Conservation (phyloP, 352 stramenopile species). For the Phytophthora pinifolia region DNA sequence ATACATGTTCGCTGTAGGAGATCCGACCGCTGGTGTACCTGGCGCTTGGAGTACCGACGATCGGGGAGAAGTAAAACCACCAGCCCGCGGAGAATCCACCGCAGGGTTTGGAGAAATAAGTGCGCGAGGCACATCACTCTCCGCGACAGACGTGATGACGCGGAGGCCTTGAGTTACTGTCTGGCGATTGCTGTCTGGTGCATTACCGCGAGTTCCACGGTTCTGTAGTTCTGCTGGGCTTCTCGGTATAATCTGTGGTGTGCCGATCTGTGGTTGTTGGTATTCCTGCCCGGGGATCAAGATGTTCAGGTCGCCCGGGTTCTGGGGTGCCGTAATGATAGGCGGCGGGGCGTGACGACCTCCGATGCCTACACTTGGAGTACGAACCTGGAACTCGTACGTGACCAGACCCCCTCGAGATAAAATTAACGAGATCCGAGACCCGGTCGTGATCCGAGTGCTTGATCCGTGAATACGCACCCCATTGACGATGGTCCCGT, state of each 20-base stretch:
- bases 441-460: slow-evolving; percentile 64
- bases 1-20: slow-evolving; percentile 57
- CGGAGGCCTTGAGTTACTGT: slow-evolving; percentile 68
- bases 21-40: slow-evolving; percentile 59
- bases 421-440: slow-evolving; percentile 84
- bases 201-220: slow-evolving; percentile 44
- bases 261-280: slow-evolving; percentile 52
- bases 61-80: slow-evolving; percentile 76
- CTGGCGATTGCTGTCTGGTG: slow-evolving; percentile 32
- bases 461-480: slow-evolving; percentile 82
- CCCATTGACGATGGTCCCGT: slow-evolving; percentile 89
- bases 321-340: slow-evolving; percentile 51
- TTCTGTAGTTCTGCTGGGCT: slow-evolving; percentile 87
- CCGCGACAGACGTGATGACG: slow-evolving; percentile 79
- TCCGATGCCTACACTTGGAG: slow-evolving; percentile 7
- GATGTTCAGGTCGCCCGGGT: slow-evolving; percentile 44
- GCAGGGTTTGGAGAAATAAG: slow-evolving; percentile 86
- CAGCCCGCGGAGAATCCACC: slow-evolving; percentile 77
- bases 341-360: slow-evolving; percentile 38
- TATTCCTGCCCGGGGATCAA: slow-evolving; percentile 70
- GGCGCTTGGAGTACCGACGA: slow-evolving; percentile 71
- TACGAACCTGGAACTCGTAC: slow-evolving; percentile 84
- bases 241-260: slow-evolving; percentile 38
- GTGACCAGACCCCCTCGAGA: slow-evolving; percentile 82
- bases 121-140: slow-evolving; percentile 78